phyloP scores from a whole-genome alignment of 2,329 filamentous ascomycete species.

The Aureobasidium namibiae region DNA sequence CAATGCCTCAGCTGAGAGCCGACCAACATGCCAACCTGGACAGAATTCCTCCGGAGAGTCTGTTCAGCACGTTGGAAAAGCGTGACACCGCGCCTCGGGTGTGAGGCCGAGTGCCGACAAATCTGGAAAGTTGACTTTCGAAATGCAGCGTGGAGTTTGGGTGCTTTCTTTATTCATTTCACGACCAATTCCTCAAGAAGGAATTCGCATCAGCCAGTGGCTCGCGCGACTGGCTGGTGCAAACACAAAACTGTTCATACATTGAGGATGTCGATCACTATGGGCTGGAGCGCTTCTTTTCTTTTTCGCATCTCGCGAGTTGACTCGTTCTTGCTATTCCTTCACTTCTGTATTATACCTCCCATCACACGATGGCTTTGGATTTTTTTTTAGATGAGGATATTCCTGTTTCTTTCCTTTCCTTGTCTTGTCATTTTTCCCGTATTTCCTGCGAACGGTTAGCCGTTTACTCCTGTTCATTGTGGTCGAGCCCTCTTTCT shows the following conservation, averaged over 20 bases:
- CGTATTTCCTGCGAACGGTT: background rate
- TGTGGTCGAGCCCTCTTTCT: background rate
- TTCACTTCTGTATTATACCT: constrained; percentile 10
- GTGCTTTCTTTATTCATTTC: constrained; percentile 1
- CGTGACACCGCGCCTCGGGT: constrained; percentile 15
- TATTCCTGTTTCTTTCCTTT: background rate
- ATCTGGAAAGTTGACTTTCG: background rate
- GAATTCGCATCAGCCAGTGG: background rate
- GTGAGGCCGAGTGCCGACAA: background rate
- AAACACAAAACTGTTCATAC: constrained; percentile 3
- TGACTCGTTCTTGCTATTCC: background rate
- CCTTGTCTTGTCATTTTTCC: background rate
- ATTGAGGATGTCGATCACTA: background rate
- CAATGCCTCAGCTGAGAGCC: constrained; percentile 51
- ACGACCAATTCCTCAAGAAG: background rate
- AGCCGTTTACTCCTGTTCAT: background rate
- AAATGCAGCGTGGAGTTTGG: constrained; percentile 11
- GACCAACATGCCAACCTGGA: constrained; percentile 41
- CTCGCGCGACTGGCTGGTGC: background rate
- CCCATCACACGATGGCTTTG: background rate
- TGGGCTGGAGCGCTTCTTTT: background rate
- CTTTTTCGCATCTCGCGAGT: background rate
- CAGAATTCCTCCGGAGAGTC: constrained; percentile 41
- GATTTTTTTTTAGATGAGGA: background rate
- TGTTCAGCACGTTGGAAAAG: constrained; percentile 24